Evolutionary conservation across 306 rosid species (phyloP), one percentile per base, ranked within the genome.

Genomic region (Trifolium subterraneum): DNA sequence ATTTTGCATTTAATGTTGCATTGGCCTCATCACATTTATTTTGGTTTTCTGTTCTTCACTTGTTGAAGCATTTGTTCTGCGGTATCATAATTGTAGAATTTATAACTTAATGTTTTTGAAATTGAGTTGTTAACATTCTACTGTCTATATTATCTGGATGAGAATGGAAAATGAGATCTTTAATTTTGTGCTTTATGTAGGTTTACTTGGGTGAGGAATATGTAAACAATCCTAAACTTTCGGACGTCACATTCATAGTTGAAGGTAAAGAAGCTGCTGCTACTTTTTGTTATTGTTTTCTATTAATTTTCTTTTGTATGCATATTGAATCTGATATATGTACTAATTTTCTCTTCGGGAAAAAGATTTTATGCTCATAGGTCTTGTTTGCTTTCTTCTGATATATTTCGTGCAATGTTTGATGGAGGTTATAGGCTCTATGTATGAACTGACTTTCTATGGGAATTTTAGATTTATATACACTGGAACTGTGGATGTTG

Each of bases 331-430:
- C 38, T 60, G 39, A 27, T 6, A 27, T 55, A 18, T 70, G 54
- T 19, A 38, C 68, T 66, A 48, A 73, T 80, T 56, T 47, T 27
- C 25, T 18, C 35, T 73, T 79, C 86, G 91, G 98, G 96, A 1
- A 86, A 76, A 80, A 87, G 84, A 42, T 94, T 94, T 75, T 84
- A 90, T 78, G 98, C 95, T 18, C 98, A 91, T 76, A 85, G 89
- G 84, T 85, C 48, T 64, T 90, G 97, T 82, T 75, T 94, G 63
- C 86, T 90, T 60, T 87, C 97, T 68, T 94, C 96, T 11, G 97
- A 87, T 77, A 86, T 87, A 55, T 94, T 94, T 75, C 95, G 93
- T 5, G 97, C 93, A 8, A 94, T 94, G 98, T 90, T 94, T 78
- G 96, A 91, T 73, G 97, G 98, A 50, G 91, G 95, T 66, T 94